Percentiles rank a stretch among this genome's conserved stretches.
phyloP scores from a whole-genome alignment of 2,329 filamentous ascomycete genomes.

The Elsinoe necatrix region DNA sequence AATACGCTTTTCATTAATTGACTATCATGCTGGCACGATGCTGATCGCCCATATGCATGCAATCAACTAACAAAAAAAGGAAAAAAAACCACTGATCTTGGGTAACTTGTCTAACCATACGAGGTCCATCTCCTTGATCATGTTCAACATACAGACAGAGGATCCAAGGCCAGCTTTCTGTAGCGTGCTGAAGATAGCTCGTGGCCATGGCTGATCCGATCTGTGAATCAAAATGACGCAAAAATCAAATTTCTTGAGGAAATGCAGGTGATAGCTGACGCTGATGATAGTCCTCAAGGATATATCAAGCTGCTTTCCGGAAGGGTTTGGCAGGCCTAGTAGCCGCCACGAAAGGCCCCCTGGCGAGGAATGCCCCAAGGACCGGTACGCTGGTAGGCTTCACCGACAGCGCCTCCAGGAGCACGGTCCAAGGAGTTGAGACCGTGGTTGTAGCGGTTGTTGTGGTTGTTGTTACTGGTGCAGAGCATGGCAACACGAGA shows the following conservation, averaged over 20 bases:
- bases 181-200: background rate
- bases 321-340: background rate
- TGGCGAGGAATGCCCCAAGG: conserved; percentile 7
- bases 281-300: conserved; percentile 4
- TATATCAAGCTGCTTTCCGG: conserved; percentile 7
- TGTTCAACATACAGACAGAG: conserved; percentile 1
- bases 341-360: conserved; percentile 6
- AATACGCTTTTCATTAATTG: background rate
- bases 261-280: conserved; percentile 11
- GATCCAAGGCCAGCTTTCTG: conserved; percentile 13
- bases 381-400: conserved; percentile 16
- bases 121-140: conserved; percentile 10
- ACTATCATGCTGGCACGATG: background rate
- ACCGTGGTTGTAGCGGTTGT: conserved; percentile 75
- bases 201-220: conserved; percentile 10
- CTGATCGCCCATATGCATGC: background rate
- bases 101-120: conserved; percentile 6
- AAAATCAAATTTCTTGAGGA: conserved; percentile 4
- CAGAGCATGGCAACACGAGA: conserved; percentile 98
- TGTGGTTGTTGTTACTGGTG: conserved; percentile 86
- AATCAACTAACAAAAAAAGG: too few species aligned
- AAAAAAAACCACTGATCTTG: background rate
- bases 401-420: conserved; percentile 7
- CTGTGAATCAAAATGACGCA: conserved; percentile 9
- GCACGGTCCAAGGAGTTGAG: conserved; percentile 19